These are phyloP conservation scores for Aspergillus conjunctus DNA, from an alignment of 495 filamentous ascomycete species.

Conservation along the genomic window DNA sequence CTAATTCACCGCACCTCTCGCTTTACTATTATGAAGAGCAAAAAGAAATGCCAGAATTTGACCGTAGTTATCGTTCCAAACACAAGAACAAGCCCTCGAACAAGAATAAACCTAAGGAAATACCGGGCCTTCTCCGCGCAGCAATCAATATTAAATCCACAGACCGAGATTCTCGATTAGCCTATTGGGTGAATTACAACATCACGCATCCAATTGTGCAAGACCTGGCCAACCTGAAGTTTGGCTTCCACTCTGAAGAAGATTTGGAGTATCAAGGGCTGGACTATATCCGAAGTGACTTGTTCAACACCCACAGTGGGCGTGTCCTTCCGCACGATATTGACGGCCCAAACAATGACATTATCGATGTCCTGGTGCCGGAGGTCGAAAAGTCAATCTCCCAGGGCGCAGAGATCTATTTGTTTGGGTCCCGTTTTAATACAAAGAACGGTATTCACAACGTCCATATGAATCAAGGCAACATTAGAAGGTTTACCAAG, in stretches of 20 bases:
- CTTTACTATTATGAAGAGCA: slow-evolving; percentile 21
- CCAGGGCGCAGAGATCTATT: slow-evolving; percentile 29
- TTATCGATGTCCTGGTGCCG: slow-evolving; percentile 34
- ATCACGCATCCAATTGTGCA: slow-evolving; percentile 30
- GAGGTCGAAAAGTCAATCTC: slow-evolving; percentile 30
- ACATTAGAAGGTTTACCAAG: slow-evolving; percentile 18
- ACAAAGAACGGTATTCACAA: slow-evolving; percentile 37
- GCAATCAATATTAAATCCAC: slow-evolving; percentile 19
- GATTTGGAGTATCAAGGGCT: slow-evolving; percentile 15
- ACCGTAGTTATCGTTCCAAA: background rate
- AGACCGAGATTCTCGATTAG: slow-evolving; percentile 9
- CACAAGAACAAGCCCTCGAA: background rate
- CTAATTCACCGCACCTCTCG: slow-evolving; percentile 23
- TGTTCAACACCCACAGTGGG: slow-evolving; percentile 30
- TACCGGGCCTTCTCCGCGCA: background rate
- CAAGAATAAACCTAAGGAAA: background rate
- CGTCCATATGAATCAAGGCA: slow-evolving; percentile 46
- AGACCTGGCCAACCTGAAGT: slow-evolving; percentile 21
- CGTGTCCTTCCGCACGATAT: slow-evolving; percentile 30
- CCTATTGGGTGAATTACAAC: slow-evolving; percentile 26
- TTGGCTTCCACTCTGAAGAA: slow-evolving; percentile 22
- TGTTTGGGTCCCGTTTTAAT: slow-evolving; percentile 30
- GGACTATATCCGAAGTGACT: slow-evolving; percentile 35
- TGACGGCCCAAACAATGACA: slow-evolving; percentile 31
- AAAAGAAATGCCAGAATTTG: background rate